Conservation (phyloP, 441 rosid genomes). For the Pelargonium exstipulatum region DNA sequence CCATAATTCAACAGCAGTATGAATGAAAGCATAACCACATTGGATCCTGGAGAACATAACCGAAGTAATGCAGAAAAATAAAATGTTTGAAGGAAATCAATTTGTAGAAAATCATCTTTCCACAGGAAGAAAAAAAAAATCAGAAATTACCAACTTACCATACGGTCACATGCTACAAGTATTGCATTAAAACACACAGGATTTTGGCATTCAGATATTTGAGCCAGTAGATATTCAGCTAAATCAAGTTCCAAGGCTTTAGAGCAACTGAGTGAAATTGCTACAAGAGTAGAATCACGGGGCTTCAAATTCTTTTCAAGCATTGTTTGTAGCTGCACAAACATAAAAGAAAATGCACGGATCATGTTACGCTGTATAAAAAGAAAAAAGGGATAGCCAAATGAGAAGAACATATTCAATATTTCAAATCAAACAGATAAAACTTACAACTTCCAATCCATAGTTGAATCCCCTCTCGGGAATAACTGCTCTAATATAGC, state of each 20-base stretch:
- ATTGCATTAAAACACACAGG: slow-evolving; percentile 56
- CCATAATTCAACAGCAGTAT: slow-evolving; percentile 14
- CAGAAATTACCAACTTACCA: slow-evolving; percentile 45
- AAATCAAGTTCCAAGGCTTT: slow-evolving; percentile 59
- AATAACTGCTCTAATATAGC: slow-evolving; percentile 58
- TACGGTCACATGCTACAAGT: slow-evolving; percentile 55
- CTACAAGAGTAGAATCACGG: slow-evolving; percentile 19
- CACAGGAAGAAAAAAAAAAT: background rate
- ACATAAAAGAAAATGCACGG: background rate
- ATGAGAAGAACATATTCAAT: slow-evolving; percentile 13
- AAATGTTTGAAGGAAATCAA: slow-evolving; percentile 2
- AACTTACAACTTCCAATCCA: slow-evolving; percentile 60
- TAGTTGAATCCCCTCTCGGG: slow-evolving; percentile 36
- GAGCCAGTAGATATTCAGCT: slow-evolving; percentile 66
- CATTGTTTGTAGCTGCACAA: slow-evolving; percentile 23
- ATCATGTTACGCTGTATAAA: background rate
- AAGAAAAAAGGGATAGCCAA: background rate
- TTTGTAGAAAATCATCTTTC: background rate
- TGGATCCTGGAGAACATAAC: background rate
- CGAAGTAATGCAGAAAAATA: background rate
- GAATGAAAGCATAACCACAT: slow-evolving; percentile 3
- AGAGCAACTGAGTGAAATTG: slow-evolving; percentile 23
- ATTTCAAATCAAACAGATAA: slow-evolving; percentile 15
- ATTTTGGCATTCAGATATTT: slow-evolving; percentile 38
- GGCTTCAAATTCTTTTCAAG: slow-evolving; percentile 23